phyloP scores from a whole-genome alignment of 2,329 filamentous ascomycete genomes.

The Tolypocladium album region DNA sequence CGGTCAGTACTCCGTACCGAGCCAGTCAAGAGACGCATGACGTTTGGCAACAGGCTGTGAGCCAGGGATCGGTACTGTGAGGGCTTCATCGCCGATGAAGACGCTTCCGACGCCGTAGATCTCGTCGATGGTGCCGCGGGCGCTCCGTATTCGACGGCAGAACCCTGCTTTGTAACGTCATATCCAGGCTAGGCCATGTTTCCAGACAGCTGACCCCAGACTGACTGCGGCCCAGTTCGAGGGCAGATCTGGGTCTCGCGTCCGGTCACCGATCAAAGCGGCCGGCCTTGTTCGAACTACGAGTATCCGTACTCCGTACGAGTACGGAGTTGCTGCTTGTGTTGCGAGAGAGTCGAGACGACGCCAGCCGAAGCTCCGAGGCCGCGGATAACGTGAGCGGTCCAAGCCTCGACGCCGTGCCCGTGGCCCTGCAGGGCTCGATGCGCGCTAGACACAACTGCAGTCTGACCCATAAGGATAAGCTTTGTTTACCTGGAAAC shows the following conservation, averaged over 20 bases:
- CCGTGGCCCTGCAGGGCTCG: background rate
- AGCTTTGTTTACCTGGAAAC: constrained; percentile 3
- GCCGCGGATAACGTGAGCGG: background rate
- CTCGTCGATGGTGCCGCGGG: background rate
- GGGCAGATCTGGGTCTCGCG: background rate
- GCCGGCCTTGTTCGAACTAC: background rate
- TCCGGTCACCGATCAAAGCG: background rate
- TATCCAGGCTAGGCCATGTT: background rate
- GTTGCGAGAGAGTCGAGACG: background rate
- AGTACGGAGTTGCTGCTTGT: background rate
- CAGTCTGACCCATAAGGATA: background rate
- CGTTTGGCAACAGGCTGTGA: background rate
- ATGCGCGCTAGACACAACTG: background rate
- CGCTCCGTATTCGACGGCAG: background rate
- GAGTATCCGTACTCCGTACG: no score
- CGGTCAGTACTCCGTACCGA: background rate
- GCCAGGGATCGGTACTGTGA: constrained; percentile 2
- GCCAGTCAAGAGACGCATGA: background rate
- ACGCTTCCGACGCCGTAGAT: background rate
- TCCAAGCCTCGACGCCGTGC: background rate
- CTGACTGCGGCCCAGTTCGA: background rate
- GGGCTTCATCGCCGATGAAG: constrained; percentile 7
- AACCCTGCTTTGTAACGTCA: constrained; percentile 4
- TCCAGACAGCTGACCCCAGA: background rate
- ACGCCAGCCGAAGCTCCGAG: background rate